phyloP scores from a whole-genome alignment of 345 rosid genomes.

The Linum tenue region DNA sequence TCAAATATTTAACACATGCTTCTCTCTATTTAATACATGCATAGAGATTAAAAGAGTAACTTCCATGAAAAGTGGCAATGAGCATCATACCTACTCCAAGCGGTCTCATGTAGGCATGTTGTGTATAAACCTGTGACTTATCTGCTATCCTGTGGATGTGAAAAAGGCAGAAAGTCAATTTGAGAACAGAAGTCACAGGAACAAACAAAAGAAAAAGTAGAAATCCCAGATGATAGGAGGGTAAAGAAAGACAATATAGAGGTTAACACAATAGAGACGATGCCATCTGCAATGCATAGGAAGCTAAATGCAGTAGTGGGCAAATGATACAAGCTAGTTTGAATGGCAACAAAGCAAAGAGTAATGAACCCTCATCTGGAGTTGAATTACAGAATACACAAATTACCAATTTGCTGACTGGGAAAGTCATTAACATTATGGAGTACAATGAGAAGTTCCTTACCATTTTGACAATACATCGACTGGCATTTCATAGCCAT shows the following conservation, averaged over 20 bases:
- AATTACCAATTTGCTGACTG: background rate
- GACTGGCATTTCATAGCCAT: conserved; percentile 98
- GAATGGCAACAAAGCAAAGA: background rate
- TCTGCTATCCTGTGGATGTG: conserved; percentile 74
- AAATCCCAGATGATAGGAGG: too few relatives aligned
- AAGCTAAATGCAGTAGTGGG: background rate
- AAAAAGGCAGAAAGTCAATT: background rate
- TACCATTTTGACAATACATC: conserved; percentile 84
- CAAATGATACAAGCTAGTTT: background rate
- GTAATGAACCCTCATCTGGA: background rate
- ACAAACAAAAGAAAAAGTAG: background rate
- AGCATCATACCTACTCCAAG: conserved; percentile 85
- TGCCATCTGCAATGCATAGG: background rate
- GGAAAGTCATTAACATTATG: background rate
- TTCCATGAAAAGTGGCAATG: background rate
- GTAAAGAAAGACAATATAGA: background rate
- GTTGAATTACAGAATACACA: background rate
- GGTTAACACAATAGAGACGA: background rate
- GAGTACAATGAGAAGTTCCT: background rate
- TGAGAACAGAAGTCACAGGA: too few relatives aligned
- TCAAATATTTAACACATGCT: background rate
- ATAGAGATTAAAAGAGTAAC: background rate
- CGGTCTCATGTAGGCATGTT: conserved; percentile 99
- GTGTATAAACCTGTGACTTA: conserved; percentile 95
- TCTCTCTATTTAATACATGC: background rate